Evolutionary conservation across 495 filamentous ascomycete species (phyloP).

Genomic region (Glonium stellatum): DNA sequence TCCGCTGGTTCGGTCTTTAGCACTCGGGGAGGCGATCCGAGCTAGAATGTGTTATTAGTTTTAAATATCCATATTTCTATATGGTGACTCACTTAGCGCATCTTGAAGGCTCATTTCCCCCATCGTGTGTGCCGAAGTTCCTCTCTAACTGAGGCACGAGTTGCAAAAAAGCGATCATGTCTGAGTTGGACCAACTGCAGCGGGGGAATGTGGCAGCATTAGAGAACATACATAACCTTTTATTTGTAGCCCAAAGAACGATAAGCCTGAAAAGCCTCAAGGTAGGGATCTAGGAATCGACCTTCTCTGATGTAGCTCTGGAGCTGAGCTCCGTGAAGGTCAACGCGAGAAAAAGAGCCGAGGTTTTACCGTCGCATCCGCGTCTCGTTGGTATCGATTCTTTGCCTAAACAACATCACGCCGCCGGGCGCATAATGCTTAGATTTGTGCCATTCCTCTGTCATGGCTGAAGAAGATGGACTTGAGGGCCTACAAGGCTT

Average conservation of each 20-base stretch:
- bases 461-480: slow-evolving; percentile 59
- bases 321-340: too few species aligned
- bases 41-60: too few species aligned
- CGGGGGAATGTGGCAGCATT: background rate
- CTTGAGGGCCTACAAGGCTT: slow-evolving; percentile 67
- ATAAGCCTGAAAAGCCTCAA: background rate
- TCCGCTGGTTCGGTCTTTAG: slow-evolving; percentile 28
- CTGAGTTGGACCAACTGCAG: background rate
- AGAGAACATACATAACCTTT: background rate
- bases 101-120: background rate
- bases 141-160: background rate
- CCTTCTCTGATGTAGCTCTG: too few species aligned
- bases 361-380: too few species aligned
- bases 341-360: too few species aligned
- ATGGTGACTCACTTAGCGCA: background rate
- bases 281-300: background rate
- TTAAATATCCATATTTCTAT: too few species aligned
- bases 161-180: background rate
- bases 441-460: slow-evolving; percentile 7
- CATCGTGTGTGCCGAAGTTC: background rate
- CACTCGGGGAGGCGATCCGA: slow-evolving; percentile 5
- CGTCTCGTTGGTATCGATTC: too few species aligned
- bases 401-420: background rate
- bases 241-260: background rate
- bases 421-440: slow-evolving; percentile 11